Evolutionary conservation across 176 grass and related monocot species (phyloP), one percentile per base, ranked within the genome.

Genomic region (Musa schizocarpa): DNA sequence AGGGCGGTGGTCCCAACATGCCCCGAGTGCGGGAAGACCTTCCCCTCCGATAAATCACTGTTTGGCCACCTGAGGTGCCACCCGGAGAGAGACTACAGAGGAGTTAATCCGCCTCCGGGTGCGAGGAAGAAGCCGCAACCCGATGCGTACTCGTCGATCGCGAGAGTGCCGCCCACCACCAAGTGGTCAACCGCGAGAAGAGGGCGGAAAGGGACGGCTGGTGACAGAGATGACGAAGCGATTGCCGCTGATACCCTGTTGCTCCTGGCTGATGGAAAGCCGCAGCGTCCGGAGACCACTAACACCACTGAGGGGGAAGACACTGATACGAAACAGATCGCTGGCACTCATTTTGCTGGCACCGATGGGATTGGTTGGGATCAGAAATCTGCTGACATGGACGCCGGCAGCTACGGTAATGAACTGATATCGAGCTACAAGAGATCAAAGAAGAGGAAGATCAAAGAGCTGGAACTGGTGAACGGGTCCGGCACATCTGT

Each of bases 61-160:
- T 29, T 58, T 11, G 77, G 77, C 43, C 77, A 79, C 19, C 25
- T 79, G 77, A 21, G 77, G 13, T 56, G 25, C 52, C 77, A 79
- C 43, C 77, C 53, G 34, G 14, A 59, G 6, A 75, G 73, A 48
- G 52, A 12, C 14, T 61, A 75, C 54, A 57, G 54, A 10, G 73
- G 73, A n/a, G 25, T 16, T 0, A 11, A 61, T 75, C 73, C 54
- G 9, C 25, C 53, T 7, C 2, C 25, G 6, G 20, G 6, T 2
- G 13, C 54, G 22, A 53, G 21, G 69, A 72, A 72, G 50, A 21
- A 10, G 16, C 23, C 8, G 21, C 23, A 65, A 26, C 9, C 9
- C 9, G 22, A 27, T 13, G 63, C 63, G 26, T 20, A 20, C 22
- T 14, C 8, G 17, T 62, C 58, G 17, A 9, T 20, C 58, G 58